Evolutionary conservation across 345 rosid species (phyloP).

Genomic region (Sonneratia alba): DNA sequence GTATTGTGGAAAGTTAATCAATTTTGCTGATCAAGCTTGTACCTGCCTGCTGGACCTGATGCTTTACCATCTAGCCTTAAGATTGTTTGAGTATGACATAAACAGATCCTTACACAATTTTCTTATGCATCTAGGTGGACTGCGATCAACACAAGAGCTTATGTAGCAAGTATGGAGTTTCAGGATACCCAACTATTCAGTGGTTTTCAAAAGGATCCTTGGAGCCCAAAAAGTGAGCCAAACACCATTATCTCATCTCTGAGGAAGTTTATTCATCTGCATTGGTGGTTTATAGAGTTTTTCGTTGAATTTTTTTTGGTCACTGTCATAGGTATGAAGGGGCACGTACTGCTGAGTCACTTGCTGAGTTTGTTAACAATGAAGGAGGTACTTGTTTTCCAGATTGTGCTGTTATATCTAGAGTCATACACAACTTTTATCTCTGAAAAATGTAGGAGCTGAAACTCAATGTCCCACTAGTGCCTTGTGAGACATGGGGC

Average conservation of each 20-base stretch:
- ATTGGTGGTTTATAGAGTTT: slow-evolving; percentile 2
- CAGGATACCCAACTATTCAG: slow-evolving; percentile 88
- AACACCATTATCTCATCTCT: not conserved
- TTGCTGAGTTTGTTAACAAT: slow-evolving; percentile 73
- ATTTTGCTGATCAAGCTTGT: not conserved
- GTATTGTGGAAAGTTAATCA: not conserved
- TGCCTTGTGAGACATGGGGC: not conserved
- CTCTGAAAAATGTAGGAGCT: not conserved
- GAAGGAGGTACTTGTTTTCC: slow-evolving; percentile 58
- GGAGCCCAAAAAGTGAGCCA: slow-evolving; percentile 81
- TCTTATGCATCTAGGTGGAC: slow-evolving; percentile 54
- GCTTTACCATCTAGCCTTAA: not conserved
- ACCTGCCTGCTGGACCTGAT: not conserved
- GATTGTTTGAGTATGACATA: not conserved
- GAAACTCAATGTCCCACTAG: not conserved
- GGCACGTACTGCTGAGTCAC: slow-evolving; percentile 71
- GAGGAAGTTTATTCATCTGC: not conserved
- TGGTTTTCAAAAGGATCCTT: slow-evolving; percentile 97
- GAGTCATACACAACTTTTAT: not conserved
- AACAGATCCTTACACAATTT: not conserved
- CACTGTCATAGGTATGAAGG: slow-evolving; percentile 65
- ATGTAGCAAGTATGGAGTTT: slow-evolving; percentile 84
- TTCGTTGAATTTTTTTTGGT: slow-evolving; percentile 1
- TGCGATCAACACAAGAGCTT: slow-evolving; percentile 93
- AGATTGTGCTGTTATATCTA: not conserved